phyloP scores from a whole-genome alignment of 1,139 yeast genomes.

The Saccharomyces hybrid region DNA sequence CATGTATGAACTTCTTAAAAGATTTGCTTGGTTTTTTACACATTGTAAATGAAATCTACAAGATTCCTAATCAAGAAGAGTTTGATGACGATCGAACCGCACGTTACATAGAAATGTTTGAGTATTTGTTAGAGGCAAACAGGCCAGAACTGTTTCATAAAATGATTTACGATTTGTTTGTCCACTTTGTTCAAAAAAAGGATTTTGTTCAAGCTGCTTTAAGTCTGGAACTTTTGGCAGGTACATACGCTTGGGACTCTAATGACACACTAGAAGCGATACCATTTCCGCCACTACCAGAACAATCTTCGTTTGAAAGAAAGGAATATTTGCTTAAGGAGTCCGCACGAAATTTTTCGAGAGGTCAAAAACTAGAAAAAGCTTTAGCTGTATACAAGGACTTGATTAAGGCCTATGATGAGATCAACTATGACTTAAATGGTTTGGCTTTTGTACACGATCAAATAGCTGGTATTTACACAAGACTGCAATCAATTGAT shows the following conservation, averaged over 20 bases:
- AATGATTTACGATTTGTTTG: constrained; percentile 68
- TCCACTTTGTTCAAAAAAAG: constrained; percentile 50
- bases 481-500: constrained; percentile 62
- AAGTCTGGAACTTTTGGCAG: constrained; percentile 68
- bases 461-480: constrained; percentile 60
- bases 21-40: constrained; percentile 58
- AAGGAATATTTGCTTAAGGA: constrained; percentile 65
- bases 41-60: constrained; percentile 58
- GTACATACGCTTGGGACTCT: constrained; percentile 72
- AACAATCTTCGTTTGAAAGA: constrained; percentile 73
- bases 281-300: constrained; percentile 64
- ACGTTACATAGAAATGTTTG: constrained; percentile 68
- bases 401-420: constrained; percentile 65
- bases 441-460: constrained; percentile 70
- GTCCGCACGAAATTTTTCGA: constrained; percentile 64
- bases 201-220: constrained; percentile 80
- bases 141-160: constrained; percentile 76
- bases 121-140: constrained; percentile 69
- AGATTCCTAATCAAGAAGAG: constrained; percentile 75
- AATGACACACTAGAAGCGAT: constrained; percentile 50
- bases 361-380: constrained; percentile 68
- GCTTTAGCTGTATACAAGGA: constrained; percentile 75
- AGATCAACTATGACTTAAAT: constrained; percentile 64
- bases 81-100: constrained; percentile 83
- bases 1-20: constrained; percentile 47